Conservation (phyloP, 768 basidiomycete species). For the Pleurotus eryngii region DNA sequence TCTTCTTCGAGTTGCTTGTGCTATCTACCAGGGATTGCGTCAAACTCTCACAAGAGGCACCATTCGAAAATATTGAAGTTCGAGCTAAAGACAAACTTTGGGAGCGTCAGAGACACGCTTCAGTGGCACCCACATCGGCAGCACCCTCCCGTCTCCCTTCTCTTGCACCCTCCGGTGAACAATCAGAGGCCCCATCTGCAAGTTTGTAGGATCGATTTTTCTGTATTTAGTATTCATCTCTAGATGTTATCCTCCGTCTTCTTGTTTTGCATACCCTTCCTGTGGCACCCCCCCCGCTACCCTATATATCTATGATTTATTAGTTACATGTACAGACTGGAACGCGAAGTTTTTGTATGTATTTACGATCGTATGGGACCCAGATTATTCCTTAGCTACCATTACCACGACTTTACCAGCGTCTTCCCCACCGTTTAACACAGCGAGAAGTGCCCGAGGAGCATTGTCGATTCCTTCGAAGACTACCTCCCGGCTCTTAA, state of each 20-base stretch:
- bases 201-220: no score
- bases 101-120: conserved; percentile 54
- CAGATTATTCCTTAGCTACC: neutral
- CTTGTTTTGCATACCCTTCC: no score
- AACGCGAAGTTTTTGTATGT: neutral
- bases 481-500: conserved; percentile 36
- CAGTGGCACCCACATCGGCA: conserved; percentile 24
- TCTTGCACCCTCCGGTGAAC: conserved; percentile 19
- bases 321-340: neutral
- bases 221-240: no score
- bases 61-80: conserved; percentile 87
- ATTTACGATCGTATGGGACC: neutral
- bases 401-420: conserved; percentile 6
- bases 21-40: conserved; percentile 92
- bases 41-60: conserved; percentile 64
- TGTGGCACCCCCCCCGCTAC: no score
- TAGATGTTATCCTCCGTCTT: no score
- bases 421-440: conserved; percentile 22
- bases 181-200: conserved; percentile 18
- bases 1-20: conserved; percentile 97
- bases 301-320: neutral
- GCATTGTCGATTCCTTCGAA: conserved; percentile 33
- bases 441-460: conserved; percentile 32
- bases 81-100: conserved; percentile 81
- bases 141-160: conserved; percentile 25